A percentile compares a stretch with the other conserved stretches of the same genome.
phyloP scores from a whole-genome alignment of 2,329 filamentous ascomycete species.

The Xylariaceae sp. region DNA sequence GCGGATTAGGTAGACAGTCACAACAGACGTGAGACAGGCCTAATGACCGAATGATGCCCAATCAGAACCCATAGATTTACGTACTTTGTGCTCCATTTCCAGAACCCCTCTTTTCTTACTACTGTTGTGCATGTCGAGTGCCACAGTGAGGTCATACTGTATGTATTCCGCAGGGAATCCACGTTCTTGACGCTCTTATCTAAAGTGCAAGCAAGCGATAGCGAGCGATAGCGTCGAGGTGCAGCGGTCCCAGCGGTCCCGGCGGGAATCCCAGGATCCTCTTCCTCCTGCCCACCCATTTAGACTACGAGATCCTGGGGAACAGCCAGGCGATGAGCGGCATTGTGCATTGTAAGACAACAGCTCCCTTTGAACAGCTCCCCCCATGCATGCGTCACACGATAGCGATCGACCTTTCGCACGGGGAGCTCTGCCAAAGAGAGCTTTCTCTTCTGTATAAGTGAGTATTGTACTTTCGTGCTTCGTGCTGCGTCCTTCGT shows the following conservation, averaged over 20 bases:
- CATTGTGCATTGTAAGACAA: constrained; percentile 9
- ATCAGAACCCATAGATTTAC: not conserved
- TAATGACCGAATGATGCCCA: not conserved
- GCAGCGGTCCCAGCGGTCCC: too few species aligned
- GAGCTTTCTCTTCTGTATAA: not conserved
- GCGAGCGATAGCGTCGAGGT: not conserved
- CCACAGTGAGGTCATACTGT: constrained; percentile 16
- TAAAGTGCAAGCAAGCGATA: not conserved
- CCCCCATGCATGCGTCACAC: constrained; percentile 13
- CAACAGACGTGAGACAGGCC: not conserved
- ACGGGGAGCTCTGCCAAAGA: constrained; percentile 2
- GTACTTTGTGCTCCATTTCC: constrained; percentile 22
- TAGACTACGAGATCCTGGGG: not conserved
- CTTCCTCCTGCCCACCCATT: not conserved
- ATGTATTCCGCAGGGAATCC: not conserved
- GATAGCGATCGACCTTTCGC: not conserved
- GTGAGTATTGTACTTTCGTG: not conserved
- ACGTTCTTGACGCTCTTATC: constrained; percentile 4
- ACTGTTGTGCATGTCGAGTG: constrained; percentile 17
- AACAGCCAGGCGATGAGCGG: constrained; percentile 1
- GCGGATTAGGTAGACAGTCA: not conserved
- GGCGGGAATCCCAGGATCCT: too few species aligned
- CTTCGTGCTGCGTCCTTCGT: too few species aligned
- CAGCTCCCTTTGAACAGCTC: constrained; percentile 11
- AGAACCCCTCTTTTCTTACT: constrained; percentile 25